Evolutionary conservation across 2,329 filamentous ascomycete genomes (phyloP).

Genomic region (Monilinia fructicola): DNA sequence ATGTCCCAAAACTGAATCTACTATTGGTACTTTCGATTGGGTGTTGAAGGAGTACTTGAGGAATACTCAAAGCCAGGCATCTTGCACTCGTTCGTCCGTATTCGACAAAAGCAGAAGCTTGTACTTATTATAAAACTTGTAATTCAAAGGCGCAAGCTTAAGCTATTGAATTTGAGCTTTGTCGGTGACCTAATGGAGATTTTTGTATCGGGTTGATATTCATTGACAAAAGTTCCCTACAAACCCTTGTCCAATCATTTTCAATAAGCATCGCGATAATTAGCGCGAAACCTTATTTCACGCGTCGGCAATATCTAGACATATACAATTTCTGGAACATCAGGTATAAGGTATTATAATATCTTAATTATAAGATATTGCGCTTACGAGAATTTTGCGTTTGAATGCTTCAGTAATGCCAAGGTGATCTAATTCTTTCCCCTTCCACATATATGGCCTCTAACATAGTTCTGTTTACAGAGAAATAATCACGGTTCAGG

Average conservation of each 20-base stretch:
- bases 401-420: slow-evolving; percentile 40
- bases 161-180: slow-evolving; percentile 11
- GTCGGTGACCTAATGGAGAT: not conserved
- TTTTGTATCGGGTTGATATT: not conserved
- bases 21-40: slow-evolving; percentile 38
- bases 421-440: slow-evolving; percentile 33
- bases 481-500: slow-evolving; percentile 99
- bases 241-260: slow-evolving; percentile 22
- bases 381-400: slow-evolving; percentile 3
- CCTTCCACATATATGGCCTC: slow-evolving; percentile 19
- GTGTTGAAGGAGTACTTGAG: slow-evolving; percentile 42
- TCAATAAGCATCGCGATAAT: slow-evolving; percentile 23
- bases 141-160: not conserved
- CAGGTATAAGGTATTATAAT: not conserved
- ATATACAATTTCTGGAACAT: slow-evolving; percentile 14
- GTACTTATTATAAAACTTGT: not conserved
- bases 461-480: slow-evolving; percentile 47
- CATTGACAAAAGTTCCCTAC: slow-evolving; percentile 15
- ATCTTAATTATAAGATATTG: slow-evolving; percentile 10
- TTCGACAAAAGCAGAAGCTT: slow-evolving; percentile 2
- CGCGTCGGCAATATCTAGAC: slow-evolving; percentile 15
- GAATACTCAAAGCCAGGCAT: slow-evolving; percentile 37
- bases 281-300: slow-evolving; percentile 22
- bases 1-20: slow-evolving; percentile 35
- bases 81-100: slow-evolving; percentile 4